Conservation (phyloP, 768 basidiomycete genomes). For the Galerina marginata region DNA sequence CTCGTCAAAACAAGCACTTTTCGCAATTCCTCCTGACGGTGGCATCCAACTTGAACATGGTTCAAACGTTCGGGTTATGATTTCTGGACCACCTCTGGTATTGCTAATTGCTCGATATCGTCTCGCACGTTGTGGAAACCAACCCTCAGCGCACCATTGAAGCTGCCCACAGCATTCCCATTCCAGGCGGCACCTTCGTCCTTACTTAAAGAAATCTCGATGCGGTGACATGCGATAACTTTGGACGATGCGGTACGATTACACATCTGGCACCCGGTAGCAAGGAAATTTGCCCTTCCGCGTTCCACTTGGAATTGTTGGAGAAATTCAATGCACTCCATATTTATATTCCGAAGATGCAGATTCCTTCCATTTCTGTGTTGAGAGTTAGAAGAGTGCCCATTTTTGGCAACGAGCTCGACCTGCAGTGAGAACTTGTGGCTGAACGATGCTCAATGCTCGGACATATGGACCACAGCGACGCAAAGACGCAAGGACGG, state of each 20-base stretch:
- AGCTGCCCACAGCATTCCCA: too few relatives aligned
- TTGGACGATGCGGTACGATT: conserved; percentile 15
- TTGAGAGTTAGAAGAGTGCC: conserved; percentile 13
- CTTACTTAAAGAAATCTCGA: conserved; percentile 13
- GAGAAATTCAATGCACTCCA: conserved; percentile 4
- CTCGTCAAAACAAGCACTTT: conserved; percentile 16
- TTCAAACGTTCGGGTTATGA: conserved; percentile 5
- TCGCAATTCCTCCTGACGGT: conserved; percentile 4
- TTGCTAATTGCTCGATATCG: conserved; percentile 16
- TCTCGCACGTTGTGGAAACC: conserved; percentile 9
- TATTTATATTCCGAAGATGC: conserved; percentile 9
- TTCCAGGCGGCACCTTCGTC: conserved; percentile 16
- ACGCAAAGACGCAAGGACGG: conserved; percentile 27
- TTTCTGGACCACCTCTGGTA: not conserved
- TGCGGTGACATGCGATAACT: conserved; percentile 9
- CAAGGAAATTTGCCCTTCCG: conserved; percentile 3
- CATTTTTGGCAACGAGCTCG: conserved; percentile 20
- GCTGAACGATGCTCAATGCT: conserved; percentile 13
- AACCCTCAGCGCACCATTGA: conserved; percentile 9
- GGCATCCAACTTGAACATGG: conserved; percentile 9
- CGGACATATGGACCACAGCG: conserved; percentile 35
- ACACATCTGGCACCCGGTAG: conserved; percentile 1
- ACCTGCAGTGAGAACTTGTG: conserved; percentile 23
- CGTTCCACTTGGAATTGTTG: conserved; percentile 5
- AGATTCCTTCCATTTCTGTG: conserved; percentile 20